Conservation (phyloP, 73 alveolate genomes). For the Paramecium sexaurelia region DNA sequence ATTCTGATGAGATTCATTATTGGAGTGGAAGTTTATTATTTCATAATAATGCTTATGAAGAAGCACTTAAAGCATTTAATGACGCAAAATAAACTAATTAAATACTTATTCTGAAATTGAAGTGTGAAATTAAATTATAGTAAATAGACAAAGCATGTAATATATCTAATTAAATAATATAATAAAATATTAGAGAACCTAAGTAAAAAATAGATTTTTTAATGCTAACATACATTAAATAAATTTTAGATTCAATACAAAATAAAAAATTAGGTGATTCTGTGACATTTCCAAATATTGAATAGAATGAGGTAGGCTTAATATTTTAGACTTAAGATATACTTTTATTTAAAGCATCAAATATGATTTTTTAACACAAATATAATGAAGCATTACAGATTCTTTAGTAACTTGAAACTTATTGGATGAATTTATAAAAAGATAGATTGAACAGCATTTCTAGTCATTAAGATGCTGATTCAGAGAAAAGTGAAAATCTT, state of each 20-base stretch:
- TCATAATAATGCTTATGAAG: slow-evolving; percentile 49
- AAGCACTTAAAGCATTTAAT: slow-evolving; percentile 15
- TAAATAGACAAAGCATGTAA: background rate
- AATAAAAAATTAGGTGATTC: background rate
- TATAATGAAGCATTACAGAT: background rate
- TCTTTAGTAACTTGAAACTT: background rate
- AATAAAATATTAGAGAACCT: background rate
- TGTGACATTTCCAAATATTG: background rate
- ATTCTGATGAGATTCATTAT: slow-evolving; percentile 25
- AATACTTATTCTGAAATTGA: background rate
- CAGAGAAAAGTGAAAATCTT: slow-evolving; percentile 24
- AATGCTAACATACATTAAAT: background rate
- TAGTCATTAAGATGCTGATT: slow-evolving; percentile 29
- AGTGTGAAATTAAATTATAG: slow-evolving; percentile 13
- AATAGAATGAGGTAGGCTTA: background rate
- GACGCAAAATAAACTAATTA: background rate
- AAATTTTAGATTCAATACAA: background rate
- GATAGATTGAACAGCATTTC: background rate
- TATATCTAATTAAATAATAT: background rate
- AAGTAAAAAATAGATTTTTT: background rate
- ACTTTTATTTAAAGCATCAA: background rate
- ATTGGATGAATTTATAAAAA: background rate
- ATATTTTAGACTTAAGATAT: background rate
- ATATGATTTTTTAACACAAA: background rate
- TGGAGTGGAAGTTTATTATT: slow-evolving; percentile 50